Percentiles rank a stretch among this genome's conserved stretches.
Evolutionary conservation across 176 grass and related monocot genomes (phyloP).

Genomic region (Bothriochloa decipiens): DNA sequence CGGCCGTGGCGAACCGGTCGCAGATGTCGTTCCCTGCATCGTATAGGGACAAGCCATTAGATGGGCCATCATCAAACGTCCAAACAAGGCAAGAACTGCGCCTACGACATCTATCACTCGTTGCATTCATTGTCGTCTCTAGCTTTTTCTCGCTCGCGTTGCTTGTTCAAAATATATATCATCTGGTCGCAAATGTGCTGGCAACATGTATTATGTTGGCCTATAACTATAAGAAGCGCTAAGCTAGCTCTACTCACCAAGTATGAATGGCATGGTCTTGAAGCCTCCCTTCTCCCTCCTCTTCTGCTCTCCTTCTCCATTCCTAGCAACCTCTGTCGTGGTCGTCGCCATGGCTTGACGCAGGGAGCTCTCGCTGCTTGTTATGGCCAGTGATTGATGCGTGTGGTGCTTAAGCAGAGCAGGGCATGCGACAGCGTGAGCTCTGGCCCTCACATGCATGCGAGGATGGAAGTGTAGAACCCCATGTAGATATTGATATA

Average conservation of each 20-base stretch:
- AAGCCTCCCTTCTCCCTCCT: constrained; percentile 64
- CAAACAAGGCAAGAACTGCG: background rate
- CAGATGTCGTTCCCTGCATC: constrained; percentile 65
- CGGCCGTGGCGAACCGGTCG: constrained; percentile 62
- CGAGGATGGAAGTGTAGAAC: constrained; percentile 12
- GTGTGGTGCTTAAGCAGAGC: background rate
- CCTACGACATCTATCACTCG: background rate
- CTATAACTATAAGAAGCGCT: background rate
- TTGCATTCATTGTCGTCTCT: background rate
- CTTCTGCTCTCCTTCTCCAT: constrained; percentile 20
- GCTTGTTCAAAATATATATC: no score
- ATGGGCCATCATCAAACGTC: background rate
- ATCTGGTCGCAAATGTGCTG: background rate
- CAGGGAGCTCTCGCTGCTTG: background rate
- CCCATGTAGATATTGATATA: background rate
- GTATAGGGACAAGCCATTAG: background rate
- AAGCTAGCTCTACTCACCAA: constrained; percentile 46
- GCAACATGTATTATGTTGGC: background rate
- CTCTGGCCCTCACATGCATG: constrained; percentile 31
- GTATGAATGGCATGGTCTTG: constrained; percentile 82
- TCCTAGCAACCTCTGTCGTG: background rate
- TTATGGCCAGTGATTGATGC: background rate
- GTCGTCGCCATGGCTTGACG: background rate
- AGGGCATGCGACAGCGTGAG: background rate
- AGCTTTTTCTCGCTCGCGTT: background rate